phyloP scores from a whole-genome alignment of 2,329 filamentous ascomycete species.

The Colletotrichum truncatum region DNA sequence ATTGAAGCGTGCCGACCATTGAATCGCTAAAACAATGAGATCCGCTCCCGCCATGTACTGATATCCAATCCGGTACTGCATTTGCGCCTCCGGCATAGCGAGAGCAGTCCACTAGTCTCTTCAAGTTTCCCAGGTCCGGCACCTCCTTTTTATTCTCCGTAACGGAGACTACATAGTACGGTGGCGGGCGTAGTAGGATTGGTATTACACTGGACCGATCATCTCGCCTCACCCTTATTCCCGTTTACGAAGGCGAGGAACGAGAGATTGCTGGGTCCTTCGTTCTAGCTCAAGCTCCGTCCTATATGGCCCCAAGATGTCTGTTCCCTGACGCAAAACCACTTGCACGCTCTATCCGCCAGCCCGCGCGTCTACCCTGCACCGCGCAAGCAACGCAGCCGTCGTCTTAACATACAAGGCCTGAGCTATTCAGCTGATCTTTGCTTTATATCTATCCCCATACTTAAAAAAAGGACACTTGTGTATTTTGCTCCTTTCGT shows the following conservation, averaged over 20 bases:
- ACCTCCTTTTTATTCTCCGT: slow-evolving; percentile 14
- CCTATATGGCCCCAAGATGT: background rate
- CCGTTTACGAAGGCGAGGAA: background rate
- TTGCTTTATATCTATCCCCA: too few relatives aligned
- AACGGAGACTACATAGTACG: slow-evolving; percentile 4
- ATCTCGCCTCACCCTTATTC: slow-evolving; percentile 7
- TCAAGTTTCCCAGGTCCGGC: background rate
- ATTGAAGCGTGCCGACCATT: background rate
- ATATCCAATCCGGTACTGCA: background rate
- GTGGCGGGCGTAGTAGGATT: too few relatives aligned
- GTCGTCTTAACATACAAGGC: slow-evolving; percentile 4
- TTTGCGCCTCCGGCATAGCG: background rate
- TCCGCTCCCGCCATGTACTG: background rate
- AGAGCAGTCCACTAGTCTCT: background rate
- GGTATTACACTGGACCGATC: slow-evolving; percentile 15
- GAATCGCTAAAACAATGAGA: slow-evolving; percentile 12
- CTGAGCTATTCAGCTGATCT: background rate
- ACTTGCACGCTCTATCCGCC: background rate
- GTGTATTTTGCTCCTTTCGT: background rate
- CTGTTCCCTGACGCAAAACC: slow-evolving; percentile 4
- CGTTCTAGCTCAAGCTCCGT: background rate
- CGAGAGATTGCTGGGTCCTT: background rate
- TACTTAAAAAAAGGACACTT: too few relatives aligned
- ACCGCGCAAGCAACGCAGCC: slow-evolving; percentile 2
- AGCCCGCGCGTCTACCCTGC: slow-evolving; percentile 1